Percentiles rank a stretch among this genome's conserved stretches.
phyloP scores from a whole-genome alignment of 495 filamentous ascomycete species.

The Trichoderma reesei region DNA sequence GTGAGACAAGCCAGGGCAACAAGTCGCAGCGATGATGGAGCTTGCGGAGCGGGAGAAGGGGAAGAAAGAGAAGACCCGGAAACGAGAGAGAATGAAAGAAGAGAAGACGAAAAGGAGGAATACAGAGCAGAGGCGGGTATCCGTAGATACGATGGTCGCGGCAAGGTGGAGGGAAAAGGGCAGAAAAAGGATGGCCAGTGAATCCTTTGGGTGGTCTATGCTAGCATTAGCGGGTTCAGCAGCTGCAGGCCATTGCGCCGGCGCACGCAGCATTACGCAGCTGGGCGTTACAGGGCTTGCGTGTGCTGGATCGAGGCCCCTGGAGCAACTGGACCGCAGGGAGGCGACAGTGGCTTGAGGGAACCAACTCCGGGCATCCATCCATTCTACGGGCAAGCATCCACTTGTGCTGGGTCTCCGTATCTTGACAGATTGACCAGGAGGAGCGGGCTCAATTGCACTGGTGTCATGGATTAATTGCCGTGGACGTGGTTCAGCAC shows the following conservation, averaged over 20 bases:
- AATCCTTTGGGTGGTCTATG: neutral
- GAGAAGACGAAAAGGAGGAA: slow-evolving; percentile 7
- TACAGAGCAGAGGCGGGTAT: neutral
- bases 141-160: neutral
- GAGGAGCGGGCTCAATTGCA: no score
- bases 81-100: slow-evolving; percentile 1
- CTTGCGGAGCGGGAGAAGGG: neutral
- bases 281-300: neutral
- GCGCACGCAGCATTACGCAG: slow-evolving; percentile 6
- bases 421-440: no score
- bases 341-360: no score
- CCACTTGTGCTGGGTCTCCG: no score
- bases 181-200: neutral
- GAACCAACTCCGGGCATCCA: no score
- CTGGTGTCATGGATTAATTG: no score
- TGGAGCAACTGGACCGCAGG: no score
- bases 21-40: neutral
- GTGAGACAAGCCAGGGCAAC: neutral
- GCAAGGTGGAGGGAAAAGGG: slow-evolving; percentile 3
- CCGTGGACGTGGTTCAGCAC: no score
- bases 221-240: neutral
- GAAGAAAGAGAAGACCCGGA: neutral
- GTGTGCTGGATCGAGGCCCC: no score
- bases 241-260: neutral
- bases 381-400: no score